Conservation (phyloP, 306 rosid genomes). For the Cucumis cinereus region DNA sequence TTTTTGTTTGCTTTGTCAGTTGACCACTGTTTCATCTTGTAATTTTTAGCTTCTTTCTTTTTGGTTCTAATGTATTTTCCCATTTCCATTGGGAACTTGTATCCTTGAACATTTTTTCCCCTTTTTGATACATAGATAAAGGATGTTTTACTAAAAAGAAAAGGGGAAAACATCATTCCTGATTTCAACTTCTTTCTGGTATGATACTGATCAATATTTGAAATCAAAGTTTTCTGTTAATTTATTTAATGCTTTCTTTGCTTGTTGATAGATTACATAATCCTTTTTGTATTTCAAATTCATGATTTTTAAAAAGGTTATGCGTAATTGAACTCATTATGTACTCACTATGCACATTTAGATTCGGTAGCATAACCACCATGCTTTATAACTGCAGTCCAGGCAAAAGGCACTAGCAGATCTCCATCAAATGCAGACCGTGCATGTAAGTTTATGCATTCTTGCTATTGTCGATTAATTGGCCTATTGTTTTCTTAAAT, state of each 20-base stretch:
- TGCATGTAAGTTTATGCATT: conserved; percentile 41
- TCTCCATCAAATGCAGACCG: conserved; percentile 78
- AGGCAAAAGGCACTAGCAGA: conserved; percentile 91
- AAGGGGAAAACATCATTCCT: neutral
- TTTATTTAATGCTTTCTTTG: neutral
- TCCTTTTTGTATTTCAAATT: neutral
- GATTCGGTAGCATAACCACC: conserved; percentile 5
- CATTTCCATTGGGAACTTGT: too few relatives aligned
- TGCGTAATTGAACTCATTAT: neutral
- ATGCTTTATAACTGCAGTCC: conserved; percentile 40
- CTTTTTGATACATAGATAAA: too few relatives aligned
- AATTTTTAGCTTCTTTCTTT: too few relatives aligned
- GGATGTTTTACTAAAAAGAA: too few relatives aligned
- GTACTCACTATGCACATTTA: neutral
- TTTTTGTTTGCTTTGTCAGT: too few relatives aligned
- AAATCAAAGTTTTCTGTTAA: neutral
- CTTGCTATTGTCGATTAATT: conserved; percentile 2
- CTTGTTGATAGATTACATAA: neutral
- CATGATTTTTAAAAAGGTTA: neutral
- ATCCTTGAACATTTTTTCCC: too few relatives aligned
- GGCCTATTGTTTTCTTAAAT: conserved; percentile 1
- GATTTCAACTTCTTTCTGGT: neutral
- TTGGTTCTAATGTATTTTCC: too few relatives aligned
- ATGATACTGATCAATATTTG: neutral
- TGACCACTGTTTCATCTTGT: too few relatives aligned